Conservation (phyloP, 2,329 filamentous ascomycete genomes). For the Fusarium ramigenum region DNA sequence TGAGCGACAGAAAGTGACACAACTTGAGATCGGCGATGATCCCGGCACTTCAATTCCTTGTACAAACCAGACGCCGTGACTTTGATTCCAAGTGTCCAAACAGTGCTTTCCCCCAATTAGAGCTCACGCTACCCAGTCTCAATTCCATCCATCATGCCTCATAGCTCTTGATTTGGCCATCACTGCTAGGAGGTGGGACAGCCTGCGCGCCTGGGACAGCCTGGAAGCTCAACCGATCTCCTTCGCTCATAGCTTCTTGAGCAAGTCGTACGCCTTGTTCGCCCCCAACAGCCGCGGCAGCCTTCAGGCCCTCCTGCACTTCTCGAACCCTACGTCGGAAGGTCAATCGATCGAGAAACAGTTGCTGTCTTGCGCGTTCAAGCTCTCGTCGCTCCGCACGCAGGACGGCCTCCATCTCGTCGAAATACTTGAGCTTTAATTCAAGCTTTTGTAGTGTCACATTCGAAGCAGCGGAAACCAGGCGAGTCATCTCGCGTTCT, state of each 20-base stretch:
- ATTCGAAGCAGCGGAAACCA: slow-evolving; percentile 92
- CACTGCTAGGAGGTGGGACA: slow-evolving; percentile 64
- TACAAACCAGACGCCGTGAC: slow-evolving; percentile 34
- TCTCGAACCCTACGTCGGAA: slow-evolving; percentile 90
- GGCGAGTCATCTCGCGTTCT: slow-evolving; percentile 93
- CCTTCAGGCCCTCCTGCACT: slow-evolving; percentile 78
- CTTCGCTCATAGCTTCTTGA: slow-evolving; percentile 58
- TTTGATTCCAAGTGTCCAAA: slow-evolving; percentile 27
- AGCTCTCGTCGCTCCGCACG: slow-evolving; percentile 93
- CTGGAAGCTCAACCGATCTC: slow-evolving; percentile 64
- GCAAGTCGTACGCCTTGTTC: slow-evolving; percentile 61
- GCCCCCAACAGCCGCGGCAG: slow-evolving; percentile 58
- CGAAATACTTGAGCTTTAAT: slow-evolving; percentile 94
- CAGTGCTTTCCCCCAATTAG: slow-evolving; percentile 12
- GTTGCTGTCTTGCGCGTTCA: slow-evolving; percentile 88
- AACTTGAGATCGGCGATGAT: slow-evolving; percentile 1
- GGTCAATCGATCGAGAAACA: slow-evolving; percentile 89
- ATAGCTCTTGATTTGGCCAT: slow-evolving; percentile 66
- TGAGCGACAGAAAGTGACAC: not conserved
- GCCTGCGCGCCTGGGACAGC: slow-evolving; percentile 52
- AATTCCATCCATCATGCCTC: slow-evolving; percentile 55
- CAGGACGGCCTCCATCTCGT: slow-evolving; percentile 92
- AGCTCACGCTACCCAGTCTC: not conserved
- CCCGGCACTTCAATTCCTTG: slow-evolving; percentile 17
- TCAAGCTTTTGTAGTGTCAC: slow-evolving; percentile 95